Evolutionary conservation across 2,329 filamentous ascomycete genomes (phyloP).

Genomic region (Xylaria sp.): DNA sequence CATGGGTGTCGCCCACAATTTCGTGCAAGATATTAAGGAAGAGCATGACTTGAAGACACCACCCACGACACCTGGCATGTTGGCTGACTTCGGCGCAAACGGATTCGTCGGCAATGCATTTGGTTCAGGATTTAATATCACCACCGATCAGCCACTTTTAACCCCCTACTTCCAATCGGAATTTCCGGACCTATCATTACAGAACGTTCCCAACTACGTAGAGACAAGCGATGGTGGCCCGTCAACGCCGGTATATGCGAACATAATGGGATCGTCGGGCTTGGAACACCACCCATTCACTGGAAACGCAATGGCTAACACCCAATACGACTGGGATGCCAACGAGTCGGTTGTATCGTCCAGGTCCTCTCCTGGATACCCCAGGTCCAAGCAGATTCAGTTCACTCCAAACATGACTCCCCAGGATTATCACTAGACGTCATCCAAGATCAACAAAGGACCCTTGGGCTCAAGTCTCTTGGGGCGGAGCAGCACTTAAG

Average conservation of each 20-base stretch:
- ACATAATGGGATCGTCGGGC: slow-evolving; percentile 56
- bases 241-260: slow-evolving; percentile 60
- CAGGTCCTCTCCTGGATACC: slow-evolving; percentile 53
- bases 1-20: slow-evolving; percentile 37
- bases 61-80: slow-evolving; percentile 63
- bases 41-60: slow-evolving; percentile 64
- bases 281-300: slow-evolving; percentile 52
- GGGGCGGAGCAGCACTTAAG: slow-evolving; percentile 1
- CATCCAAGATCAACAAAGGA: slow-evolving; percentile 12
- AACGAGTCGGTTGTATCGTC: slow-evolving; percentile 56
- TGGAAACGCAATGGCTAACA: slow-evolving; percentile 52
- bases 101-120: slow-evolving; percentile 53
- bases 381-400: slow-evolving; percentile 57
- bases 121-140: slow-evolving; percentile 44
- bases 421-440: slow-evolving; percentile 52
- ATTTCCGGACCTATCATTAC: slow-evolving; percentile 56
- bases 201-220: slow-evolving; percentile 59
- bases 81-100: slow-evolving; percentile 56
- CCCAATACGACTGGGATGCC: slow-evolving; percentile 65
- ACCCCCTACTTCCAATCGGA: slow-evolving; percentile 62
- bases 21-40: slow-evolving; percentile 46
- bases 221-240: slow-evolving; percentile 58
- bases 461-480: slow-evolving; percentile 7
- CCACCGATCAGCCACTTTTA: slow-evolving; percentile 61
- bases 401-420: slow-evolving; percentile 61